phyloP scores from a whole-genome alignment of 2,329 filamentous ascomycete genomes.

The Aspergillus calidoustus region DNA sequence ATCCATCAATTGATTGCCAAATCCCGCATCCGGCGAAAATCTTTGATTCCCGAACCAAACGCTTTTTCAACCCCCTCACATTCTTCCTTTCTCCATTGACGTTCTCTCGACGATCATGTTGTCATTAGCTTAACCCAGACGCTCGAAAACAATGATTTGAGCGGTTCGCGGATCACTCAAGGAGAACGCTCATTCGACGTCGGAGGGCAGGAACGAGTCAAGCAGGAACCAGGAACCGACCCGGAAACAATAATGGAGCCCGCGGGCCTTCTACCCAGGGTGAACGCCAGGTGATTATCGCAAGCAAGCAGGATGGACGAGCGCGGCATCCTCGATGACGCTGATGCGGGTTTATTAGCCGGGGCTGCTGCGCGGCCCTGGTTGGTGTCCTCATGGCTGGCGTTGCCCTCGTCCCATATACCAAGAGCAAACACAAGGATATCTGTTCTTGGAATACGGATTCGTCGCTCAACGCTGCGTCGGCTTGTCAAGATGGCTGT shows the following conservation, averaged over 20 bases:
- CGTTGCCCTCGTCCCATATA: neutral
- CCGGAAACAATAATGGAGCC: conserved; percentile 17
- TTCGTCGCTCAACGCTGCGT: neutral
- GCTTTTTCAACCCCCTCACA: neutral
- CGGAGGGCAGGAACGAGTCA: neutral
- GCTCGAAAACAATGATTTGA: conserved; percentile 12
- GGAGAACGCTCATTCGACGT: conserved; percentile 1
- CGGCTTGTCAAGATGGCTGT: conserved; percentile 18
- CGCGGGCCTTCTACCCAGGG: neutral
- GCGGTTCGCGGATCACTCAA: neutral
- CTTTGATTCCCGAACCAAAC: neutral
- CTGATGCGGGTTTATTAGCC: neutral
- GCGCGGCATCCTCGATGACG: neutral
- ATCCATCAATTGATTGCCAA: neutral
- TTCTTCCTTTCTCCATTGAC: neutral
- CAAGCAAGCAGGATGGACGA: neutral
- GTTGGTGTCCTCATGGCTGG: too few relatives aligned
- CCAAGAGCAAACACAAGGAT: neutral
- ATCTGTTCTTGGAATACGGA: neutral
- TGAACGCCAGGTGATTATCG: neutral
- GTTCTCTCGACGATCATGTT: conserved; percentile 8
- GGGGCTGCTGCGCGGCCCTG: neutral
- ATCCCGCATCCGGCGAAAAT: conserved; percentile 12
- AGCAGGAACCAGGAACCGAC: neutral
- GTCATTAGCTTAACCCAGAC: neutral